Percentiles rank a stretch among this genome's conserved stretches.
Conservation (phyloP, 192 early-diverging fungal species). For the Radiomyces spectabilis region DNA sequence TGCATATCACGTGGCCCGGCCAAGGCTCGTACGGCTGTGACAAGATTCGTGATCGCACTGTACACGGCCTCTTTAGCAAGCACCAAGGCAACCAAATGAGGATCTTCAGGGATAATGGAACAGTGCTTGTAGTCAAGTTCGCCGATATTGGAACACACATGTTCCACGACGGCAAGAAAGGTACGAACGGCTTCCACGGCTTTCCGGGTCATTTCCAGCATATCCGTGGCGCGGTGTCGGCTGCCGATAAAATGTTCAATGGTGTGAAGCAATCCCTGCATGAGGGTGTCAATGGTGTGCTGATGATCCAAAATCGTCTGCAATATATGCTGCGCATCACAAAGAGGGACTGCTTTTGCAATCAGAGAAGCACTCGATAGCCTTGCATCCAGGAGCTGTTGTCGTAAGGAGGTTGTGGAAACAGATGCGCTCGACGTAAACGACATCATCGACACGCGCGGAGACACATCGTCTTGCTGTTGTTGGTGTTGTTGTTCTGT, state of each 20-base stretch:
- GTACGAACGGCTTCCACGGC: slow-evolving; percentile 23
- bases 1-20: slow-evolving; percentile 2
- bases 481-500: background rate
- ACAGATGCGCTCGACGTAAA: background rate
- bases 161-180: slow-evolving; percentile 25
- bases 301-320: slow-evolving; percentile 10
- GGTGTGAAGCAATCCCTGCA: background rate
- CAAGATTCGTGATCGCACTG: slow-evolving; percentile 26
- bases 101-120: slow-evolving; percentile 14
- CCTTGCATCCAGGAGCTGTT: slow-evolving; percentile 5
- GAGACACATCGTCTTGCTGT: background rate
- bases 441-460: background rate
- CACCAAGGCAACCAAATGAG: slow-evolving; percentile 19
- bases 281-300: slow-evolving; percentile 1
- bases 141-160: slow-evolving; percentile 17
- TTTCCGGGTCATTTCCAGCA: slow-evolving; percentile 27
- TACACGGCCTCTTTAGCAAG: slow-evolving; percentile 30
- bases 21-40: slow-evolving; percentile 21
- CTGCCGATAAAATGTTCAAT: slow-evolving; percentile 2
- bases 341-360: slow-evolving; percentile 4
- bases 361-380: slow-evolving; percentile 9
- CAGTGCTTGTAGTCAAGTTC: slow-evolving; percentile 12
- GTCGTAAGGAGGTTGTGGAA: slow-evolving; percentile 7
- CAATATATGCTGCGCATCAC: slow-evolving; percentile 7
- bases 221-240: slow-evolving; percentile 5